phyloP scores from a whole-genome alignment of 1,284 basidiomycete genomes.

The Sanghuangporus baumii region DNA sequence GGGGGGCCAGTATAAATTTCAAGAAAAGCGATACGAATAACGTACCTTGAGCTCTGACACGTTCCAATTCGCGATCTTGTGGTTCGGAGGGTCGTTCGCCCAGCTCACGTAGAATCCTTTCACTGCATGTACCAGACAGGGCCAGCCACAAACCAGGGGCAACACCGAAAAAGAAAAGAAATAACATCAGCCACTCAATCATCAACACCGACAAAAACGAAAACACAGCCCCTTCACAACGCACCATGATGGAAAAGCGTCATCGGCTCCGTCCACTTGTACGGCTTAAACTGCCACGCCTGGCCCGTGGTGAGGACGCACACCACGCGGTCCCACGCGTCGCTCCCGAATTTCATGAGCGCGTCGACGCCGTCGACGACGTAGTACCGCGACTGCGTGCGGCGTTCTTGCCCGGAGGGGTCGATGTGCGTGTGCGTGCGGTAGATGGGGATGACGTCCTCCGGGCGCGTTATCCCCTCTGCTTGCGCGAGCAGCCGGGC shows the following conservation, averaged over 20 bases:
- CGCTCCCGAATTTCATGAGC: conserved; percentile 83
- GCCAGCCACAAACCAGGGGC: no score
- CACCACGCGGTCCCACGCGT: conserved; percentile 93
- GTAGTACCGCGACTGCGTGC: conserved; percentile 52
- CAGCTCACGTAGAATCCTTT: conserved; percentile 92
- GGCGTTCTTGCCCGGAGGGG: conserved; percentile 39
- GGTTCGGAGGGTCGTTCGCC: conserved; percentile 85
- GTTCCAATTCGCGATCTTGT: conserved; percentile 94
- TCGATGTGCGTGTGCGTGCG: conserved; percentile 67
- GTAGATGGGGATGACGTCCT: conserved; percentile 82
- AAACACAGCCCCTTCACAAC: conserved; percentile 22
- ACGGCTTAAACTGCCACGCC: conserved; percentile 95
- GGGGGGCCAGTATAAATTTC: background rate
- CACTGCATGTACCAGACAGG: conserved; percentile 55
- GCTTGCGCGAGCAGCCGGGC: conserved; percentile 62
- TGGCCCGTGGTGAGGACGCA: conserved; percentile 98
- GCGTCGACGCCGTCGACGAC: conserved; percentile 93
- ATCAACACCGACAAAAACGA: conserved; percentile 36
- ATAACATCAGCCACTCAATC: conserved; percentile 10
- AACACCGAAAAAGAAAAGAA: conserved; percentile 1
- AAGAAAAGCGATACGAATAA: conserved; percentile 5
- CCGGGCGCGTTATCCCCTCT: conserved; percentile 71
- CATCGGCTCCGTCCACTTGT: conserved; percentile 93
- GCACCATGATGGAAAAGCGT: conserved; percentile 89
- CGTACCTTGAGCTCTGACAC: conserved; percentile 86